phyloP scores from a whole-genome alignment of 2,329 filamentous ascomycete genomes.

The Fonsecaea erecta region DNA sequence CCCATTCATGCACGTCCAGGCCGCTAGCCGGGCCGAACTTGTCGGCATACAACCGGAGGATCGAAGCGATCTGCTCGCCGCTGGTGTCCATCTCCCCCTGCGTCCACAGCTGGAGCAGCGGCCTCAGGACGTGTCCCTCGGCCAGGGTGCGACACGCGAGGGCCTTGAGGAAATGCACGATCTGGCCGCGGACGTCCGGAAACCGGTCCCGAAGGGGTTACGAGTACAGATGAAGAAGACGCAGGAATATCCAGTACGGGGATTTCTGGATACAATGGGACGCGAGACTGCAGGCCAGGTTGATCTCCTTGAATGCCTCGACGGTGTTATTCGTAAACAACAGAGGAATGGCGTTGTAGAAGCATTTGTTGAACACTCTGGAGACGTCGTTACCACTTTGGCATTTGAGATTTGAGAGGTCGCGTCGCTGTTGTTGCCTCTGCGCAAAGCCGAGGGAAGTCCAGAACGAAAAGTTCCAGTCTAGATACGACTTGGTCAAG shows the following conservation, averaged over 20 bases:
- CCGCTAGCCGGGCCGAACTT: slow-evolving; percentile 10
- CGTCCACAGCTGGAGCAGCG: slow-evolving; percentile 12
- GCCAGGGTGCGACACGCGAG: slow-evolving; percentile 16
- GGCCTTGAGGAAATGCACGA: slow-evolving; percentile 11
- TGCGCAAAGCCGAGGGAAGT: slow-evolving; percentile 10
- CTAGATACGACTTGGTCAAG: slow-evolving; percentile 18
- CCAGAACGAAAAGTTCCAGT: slow-evolving; percentile 19
- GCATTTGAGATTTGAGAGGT: too few species aligned
- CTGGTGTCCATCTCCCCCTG: slow-evolving; percentile 5
- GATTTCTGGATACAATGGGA: slow-evolving; percentile 14
- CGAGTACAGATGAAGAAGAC: slow-evolving; percentile 14
- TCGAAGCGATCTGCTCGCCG: slow-evolving; percentile 4
- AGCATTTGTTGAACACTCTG: slow-evolving; percentile 17
- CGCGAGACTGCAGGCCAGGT: slow-evolving; percentile 16
- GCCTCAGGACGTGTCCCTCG: slow-evolving; percentile 6
- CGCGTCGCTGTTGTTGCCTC: not conserved
- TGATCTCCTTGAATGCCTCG: slow-evolving; percentile 17
- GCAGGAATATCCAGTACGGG: slow-evolving; percentile 19
- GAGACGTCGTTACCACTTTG: slow-evolving; percentile 2
- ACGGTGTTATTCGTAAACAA: slow-evolving; percentile 11
- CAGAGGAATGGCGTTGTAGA: slow-evolving; percentile 19
- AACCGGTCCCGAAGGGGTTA: slow-evolving; percentile 21
- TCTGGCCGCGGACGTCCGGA: slow-evolving; percentile 17
- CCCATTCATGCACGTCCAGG: slow-evolving; percentile 17
- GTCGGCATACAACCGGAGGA: slow-evolving; percentile 19